Evolutionary conservation across 208 protist genomes (phyloP), one percentile per base, ranked within the genome.

Genomic region (Trypanosoma grayi): DNA sequence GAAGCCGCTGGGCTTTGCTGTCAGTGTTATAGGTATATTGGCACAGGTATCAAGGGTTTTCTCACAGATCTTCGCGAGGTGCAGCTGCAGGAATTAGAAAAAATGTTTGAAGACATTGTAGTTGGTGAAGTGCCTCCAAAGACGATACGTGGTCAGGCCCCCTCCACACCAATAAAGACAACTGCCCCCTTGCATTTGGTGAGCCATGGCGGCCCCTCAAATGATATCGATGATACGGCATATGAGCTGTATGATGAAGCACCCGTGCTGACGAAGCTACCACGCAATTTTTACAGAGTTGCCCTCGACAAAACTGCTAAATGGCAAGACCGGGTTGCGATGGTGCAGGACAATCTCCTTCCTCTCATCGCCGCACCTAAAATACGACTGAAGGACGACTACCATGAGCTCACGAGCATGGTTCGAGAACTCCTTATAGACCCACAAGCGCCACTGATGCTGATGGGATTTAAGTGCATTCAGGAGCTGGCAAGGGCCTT

Each of bases 21-120:
- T 52, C 77, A 92, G 55, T 93, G 85, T 55, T 95, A 95, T 69
- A 77, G 73, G 48, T 92, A 81, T 65, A 81, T 93, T 56, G 89
- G 89, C 22, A 64, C 68, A 14, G 69, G 43, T 37, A 88, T 95
- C 54, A 86, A 87, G 37, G 58, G 68, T 5, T 90, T 77, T 56
- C 70, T 95, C 1, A 82, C 79, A 4, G 82, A 90, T 41, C 60
- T 95, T 40, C 83, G 89, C 33, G 89, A 95, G 34, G 81, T 91
- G 10, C 89, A 95, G 52, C 56, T 93, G 20, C 79, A 91, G 25
- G 89, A 93, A 52, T 55, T 95, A n/a, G 81, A 93, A 43, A 79
- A 79, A 59, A 70, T 88, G 27, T 95, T 92, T 77, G 75, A 73
- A 18, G 53, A 33, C 6, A 25, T 85, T 16, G 45, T 16, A 24